Percentiles rank a stretch among this genome's conserved stretches.
These are phyloP conservation scores for Verticillium albo-atrum DNA, from an alignment of 2,329 filamentous ascomycete genomes.

Conservation along the genomic window DNA sequence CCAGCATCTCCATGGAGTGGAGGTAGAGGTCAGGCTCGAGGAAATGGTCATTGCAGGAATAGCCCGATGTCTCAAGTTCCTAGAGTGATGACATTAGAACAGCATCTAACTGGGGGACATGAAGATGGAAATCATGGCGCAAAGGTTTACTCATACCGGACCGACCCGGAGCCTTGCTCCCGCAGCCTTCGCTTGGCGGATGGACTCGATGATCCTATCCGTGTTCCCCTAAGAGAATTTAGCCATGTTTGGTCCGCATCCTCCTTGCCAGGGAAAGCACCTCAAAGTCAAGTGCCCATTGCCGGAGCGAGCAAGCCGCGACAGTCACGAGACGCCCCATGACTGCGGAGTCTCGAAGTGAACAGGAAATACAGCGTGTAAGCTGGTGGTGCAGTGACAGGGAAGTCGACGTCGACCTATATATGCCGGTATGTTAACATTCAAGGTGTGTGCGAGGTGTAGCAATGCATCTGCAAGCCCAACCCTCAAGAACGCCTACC, in stretches of 20 bases:
- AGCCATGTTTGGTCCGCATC: background rate
- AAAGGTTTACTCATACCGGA: no score
- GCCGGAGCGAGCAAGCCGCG: slow-evolving; percentile 30
- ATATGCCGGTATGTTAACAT: no score
- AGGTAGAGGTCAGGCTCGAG: slow-evolving; percentile 53
- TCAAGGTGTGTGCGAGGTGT: no score
- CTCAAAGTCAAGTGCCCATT: slow-evolving; percentile 47
- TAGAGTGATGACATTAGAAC: slow-evolving; percentile 1
- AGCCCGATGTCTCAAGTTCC: slow-evolving; percentile 53
- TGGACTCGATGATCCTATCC: slow-evolving; percentile 56
- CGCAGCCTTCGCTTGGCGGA: slow-evolving; percentile 32
- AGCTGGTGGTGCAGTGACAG: no score
- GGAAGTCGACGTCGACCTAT: no score
- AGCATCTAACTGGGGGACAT: slow-evolving; percentile 16
- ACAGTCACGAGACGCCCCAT: slow-evolving; percentile 22
- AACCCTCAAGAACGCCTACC: no score
- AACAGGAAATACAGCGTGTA: no score
- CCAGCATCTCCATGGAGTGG: slow-evolving; percentile 60
- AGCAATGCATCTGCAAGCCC: no score
- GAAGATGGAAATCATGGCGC: no score
- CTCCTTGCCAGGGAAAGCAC: background rate
- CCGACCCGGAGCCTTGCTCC: slow-evolving; percentile 54
- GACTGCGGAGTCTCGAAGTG: no score
- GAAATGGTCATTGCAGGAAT: slow-evolving; percentile 65
- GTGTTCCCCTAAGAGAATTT: slow-evolving; percentile 46